Evolutionary conservation across 257 asterid species (phyloP), one percentile per base, ranked within the genome.

Genomic region (Parsonsia alboflavescens): DNA sequence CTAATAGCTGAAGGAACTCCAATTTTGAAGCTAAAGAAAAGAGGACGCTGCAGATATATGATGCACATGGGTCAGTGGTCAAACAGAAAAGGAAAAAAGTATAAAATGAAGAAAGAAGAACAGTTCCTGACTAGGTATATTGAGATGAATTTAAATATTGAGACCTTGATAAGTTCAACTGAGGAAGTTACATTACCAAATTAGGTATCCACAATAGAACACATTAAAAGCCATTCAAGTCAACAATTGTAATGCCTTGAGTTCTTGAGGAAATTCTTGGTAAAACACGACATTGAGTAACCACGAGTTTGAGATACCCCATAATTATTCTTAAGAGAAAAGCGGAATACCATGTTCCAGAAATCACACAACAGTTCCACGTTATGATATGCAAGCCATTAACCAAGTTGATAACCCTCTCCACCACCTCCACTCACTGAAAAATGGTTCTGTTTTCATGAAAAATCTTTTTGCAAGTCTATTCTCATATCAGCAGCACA

Each of bases 1-100:
- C 86, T 71, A 49, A 89, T 73, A 72, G 96, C 89, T 75, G 77
- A 74, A 30, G 90, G 93, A 82, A 95, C 83, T 21, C 96, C 96
- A 88, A 88, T 92, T 89, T 95, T 92, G 83, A 88, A 88, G 88
- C 93, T 88, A 83, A 90, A 95, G 91, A 89, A 90, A 41, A 96
- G 97, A 80, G 97, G 96, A 7, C 96, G 86, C 99, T 95, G 97
- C 85, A 49, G 57, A 78, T 26, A 85, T 46, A 73, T 72, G 78
- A 59, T 79, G 72, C 36, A 53, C 17, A 61, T 52, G 58, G 39
- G 26, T 26, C 50, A 78, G 71, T 48, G 26, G 68, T 70, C 26
- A 73, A 50, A 22, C 72, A 11, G 10, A 22, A 63, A 76, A 45
- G 33, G 24, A 6, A 22, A 4, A 54, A 22, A 54, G 39, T 3